Conservation (phyloP, 2,329 filamentous ascomycete species). For the Aspergillus ustus region DNA sequence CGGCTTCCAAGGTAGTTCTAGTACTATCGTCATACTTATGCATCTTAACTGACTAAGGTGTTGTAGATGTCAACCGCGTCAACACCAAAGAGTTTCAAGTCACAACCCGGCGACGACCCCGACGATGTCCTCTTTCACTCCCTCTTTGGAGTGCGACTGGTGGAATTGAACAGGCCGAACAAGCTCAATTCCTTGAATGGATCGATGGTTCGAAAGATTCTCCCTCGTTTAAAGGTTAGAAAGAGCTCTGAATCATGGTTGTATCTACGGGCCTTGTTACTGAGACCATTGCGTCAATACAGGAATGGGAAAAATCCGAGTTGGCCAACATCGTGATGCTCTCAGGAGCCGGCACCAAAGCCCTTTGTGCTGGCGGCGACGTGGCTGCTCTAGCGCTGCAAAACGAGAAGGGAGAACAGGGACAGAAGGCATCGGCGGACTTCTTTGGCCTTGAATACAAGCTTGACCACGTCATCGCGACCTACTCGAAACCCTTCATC, state of each 20-base stretch:
- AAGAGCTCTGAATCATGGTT: background rate
- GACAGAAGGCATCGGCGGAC: conserved; percentile 74
- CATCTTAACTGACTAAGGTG: background rate
- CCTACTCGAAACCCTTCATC: conserved; percentile 89
- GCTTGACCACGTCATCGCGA: conserved; percentile 93
- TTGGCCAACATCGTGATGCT: conserved; percentile 91
- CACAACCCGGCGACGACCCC: conserved; percentile 71
- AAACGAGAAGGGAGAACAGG: conserved; percentile 70
- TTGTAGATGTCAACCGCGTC: conserved; percentile 49
- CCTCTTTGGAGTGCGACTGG: conserved; percentile 84
- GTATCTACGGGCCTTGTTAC: conserved; percentile 1
- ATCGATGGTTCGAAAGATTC: conserved; percentile 95
- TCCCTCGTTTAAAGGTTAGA: conserved; percentile 72
- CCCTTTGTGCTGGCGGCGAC: conserved; percentile 93
- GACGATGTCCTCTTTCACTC: conserved; percentile 93
- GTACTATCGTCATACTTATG: background rate
- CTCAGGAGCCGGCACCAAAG: conserved; percentile 82
- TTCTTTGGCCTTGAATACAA: conserved; percentile 97
- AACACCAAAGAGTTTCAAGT: conserved; percentile 47
- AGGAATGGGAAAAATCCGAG: conserved; percentile 93
- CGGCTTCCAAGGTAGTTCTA: conserved; percentile 56
- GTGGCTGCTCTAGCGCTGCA: conserved; percentile 76
- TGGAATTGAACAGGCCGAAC: conserved; percentile 90
- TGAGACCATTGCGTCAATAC: conserved; percentile 24
- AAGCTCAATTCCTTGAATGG: conserved; percentile 92